Percentiles rank a stretch among this genome's conserved stretches.
phyloP scores from a whole-genome alignment of 306 rosid species.

The Canavalia ensiformis region DNA sequence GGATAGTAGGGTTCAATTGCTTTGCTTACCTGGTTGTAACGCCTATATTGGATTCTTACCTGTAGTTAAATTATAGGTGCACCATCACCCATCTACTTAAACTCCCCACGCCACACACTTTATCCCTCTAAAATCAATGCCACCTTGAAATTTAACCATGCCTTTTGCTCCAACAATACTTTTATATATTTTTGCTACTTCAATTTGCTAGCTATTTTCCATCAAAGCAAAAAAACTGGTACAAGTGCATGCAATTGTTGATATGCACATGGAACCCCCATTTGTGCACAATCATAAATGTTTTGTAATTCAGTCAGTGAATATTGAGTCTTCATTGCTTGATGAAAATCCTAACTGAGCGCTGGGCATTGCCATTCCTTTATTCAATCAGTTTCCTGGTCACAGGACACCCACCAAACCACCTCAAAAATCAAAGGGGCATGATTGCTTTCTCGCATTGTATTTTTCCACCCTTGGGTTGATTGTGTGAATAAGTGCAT shows the following conservation, averaged over 20 bases:
- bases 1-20: too few species aligned
- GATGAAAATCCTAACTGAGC: constrained; percentile 48
- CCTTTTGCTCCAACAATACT: constrained; percentile 7
- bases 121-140: not conserved
- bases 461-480: constrained; percentile 13
- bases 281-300: not conserved
- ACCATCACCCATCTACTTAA: not conserved
- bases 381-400: constrained; percentile 3
- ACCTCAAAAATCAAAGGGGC: not conserved
- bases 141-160: not conserved
- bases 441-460: constrained; percentile 21
- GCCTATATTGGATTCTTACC: not conserved
- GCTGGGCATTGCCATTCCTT: not conserved
- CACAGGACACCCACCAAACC: not conserved
- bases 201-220: not conserved
- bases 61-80: not conserved
- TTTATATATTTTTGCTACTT: not conserved
- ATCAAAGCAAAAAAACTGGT: not conserved
- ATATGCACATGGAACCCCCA: not conserved
- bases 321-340: constrained; percentile 28
- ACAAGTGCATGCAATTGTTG: constrained; percentile 22
- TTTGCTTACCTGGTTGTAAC: not conserved
- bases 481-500: constrained; percentile 15
- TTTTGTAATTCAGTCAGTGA: not conserved
- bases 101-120: not conserved